Evolutionary conservation across 768 basidiomycete species (phyloP).

Genomic region (Punctularia strigosozonata): DNA sequence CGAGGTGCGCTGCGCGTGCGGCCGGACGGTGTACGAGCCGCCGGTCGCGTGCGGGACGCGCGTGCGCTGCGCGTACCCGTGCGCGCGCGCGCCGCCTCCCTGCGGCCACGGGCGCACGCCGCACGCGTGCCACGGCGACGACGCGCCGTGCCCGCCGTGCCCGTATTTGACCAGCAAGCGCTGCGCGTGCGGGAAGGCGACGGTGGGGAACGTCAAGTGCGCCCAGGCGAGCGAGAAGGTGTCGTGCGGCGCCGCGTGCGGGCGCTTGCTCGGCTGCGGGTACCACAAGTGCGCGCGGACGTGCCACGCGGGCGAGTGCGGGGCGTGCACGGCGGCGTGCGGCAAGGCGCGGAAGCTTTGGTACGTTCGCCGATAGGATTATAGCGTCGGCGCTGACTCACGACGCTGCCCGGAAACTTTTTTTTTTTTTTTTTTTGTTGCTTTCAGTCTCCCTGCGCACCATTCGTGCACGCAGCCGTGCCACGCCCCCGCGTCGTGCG

Average conservation of each 20-base stretch:
- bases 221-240: conserved; percentile 82
- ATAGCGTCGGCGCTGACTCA: too few relatives aligned
- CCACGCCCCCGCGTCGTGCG: conserved; percentile 82
- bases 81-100: conserved; percentile 50
- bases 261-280: conserved; percentile 73
- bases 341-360: conserved; percentile 83
- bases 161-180: conserved; percentile 63
- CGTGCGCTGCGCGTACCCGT: conserved; percentile 73
- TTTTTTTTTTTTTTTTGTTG: not conserved
- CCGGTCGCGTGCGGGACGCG: conserved; percentile 81
- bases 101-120: conserved; percentile 77
- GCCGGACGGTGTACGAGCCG: conserved; percentile 77
- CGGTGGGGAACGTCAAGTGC: conserved; percentile 70
- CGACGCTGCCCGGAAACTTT: not conserved
- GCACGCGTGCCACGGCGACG: conserved; percentile 77
- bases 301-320: conserved; percentile 81
- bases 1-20: conserved; percentile 80
- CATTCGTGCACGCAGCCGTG: conserved; percentile 74
- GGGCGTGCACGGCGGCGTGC: conserved; percentile 63
- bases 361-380: too few relatives aligned
- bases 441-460: conserved; percentile 43
- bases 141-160: conserved; percentile 72
- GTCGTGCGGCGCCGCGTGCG: conserved; percentile 75
- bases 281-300: conserved; percentile 77
- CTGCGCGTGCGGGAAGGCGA: conserved; percentile 87